phyloP scores from a whole-genome alignment of 1,139 yeast species.

The Meyerozyma carpophila region DNA sequence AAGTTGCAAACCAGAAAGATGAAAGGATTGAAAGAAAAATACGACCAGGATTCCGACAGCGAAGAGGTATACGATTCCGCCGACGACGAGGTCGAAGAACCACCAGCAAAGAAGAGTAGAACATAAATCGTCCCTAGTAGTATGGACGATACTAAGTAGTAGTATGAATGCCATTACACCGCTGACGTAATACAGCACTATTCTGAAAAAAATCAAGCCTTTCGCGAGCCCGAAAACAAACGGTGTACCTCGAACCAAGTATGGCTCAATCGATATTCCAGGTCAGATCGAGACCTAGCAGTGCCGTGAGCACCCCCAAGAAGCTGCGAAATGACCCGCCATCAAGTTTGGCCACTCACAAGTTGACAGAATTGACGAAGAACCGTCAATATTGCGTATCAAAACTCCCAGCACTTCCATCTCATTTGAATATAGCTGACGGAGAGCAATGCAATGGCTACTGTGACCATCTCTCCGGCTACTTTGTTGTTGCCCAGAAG shows the following conservation, averaged over 20 bases:
- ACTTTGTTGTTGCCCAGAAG: conserved; percentile 50
- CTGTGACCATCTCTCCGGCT: conserved; percentile 49
- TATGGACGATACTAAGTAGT: neutral
- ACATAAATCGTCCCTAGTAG: neutral
- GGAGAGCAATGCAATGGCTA: conserved; percentile 35
- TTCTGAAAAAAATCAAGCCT: neutral
- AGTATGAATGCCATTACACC: neutral
- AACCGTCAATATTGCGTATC: conserved; percentile 57
- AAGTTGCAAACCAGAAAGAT: conserved; percentile 94
- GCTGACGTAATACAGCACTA: neutral
- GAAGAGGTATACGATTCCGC: conserved; percentile 27
- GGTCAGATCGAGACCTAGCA: neutral
- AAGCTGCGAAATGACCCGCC: neutral
- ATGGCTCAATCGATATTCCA: conserved; percentile 1
- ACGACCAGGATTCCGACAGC: conserved; percentile 57
- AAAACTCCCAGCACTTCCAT: conserved; percentile 55
- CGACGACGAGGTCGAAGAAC: neutral
- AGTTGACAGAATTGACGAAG: conserved; percentile 49
- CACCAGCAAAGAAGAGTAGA: neutral
- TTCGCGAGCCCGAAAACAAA: neutral
- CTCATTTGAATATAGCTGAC: conserved; percentile 25
- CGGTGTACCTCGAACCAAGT: neutral
- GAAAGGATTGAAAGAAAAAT: conserved; percentile 92
- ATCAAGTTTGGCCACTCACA: neutral
- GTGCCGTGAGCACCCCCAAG: conserved; percentile 1